Conservation (phyloP, 495 filamentous ascomycete species). For the Hyaloscypha bicolor region DNA sequence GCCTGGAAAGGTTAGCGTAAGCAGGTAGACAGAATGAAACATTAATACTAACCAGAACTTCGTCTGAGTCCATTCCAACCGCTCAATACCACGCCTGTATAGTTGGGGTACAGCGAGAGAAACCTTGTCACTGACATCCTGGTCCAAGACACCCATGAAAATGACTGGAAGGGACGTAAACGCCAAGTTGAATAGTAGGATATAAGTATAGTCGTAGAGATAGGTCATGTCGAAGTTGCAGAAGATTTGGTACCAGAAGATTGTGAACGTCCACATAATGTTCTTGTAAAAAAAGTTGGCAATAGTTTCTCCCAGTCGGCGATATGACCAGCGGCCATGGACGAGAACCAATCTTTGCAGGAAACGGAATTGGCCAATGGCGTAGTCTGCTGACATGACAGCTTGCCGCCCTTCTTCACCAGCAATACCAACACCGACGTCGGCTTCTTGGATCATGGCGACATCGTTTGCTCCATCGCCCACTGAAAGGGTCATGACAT, state of each 20-base stretch:
- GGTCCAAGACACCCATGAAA: constrained; percentile 95
- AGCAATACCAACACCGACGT: constrained; percentile 97
- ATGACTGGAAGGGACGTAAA: constrained; percentile 97
- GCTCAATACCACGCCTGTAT: constrained; percentile 94
- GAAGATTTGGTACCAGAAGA: constrained; percentile 98
- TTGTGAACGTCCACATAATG: constrained; percentile 94
- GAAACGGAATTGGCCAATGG: constrained; percentile 97
- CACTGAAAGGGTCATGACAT: constrained; percentile 96
- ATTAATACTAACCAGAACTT: constrained; percentile 84
- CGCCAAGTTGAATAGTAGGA: constrained; percentile 91
- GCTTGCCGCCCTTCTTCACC: constrained; percentile 96
- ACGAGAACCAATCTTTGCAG: constrained; percentile 89
- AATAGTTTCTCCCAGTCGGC: constrained; percentile 88
- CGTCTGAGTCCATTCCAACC: constrained; percentile 92
- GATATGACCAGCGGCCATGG: constrained; percentile 96
- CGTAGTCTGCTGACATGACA: constrained; percentile 98
- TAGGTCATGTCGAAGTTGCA: constrained; percentile 95
- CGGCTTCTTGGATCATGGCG: constrained; percentile 99
- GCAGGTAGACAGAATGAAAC: constrained; percentile 7
- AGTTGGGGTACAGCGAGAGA: constrained; percentile 94
- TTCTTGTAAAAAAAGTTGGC: constrained; percentile 99
- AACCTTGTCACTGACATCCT: constrained; percentile 93
- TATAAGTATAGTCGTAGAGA: constrained; percentile 97
- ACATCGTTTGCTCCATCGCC: constrained; percentile 99
- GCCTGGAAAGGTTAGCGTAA: constrained; percentile 54